phyloP scores from a whole-genome alignment of 108 stramenopile species.

The Nannochloropsis oceanica region DNA sequence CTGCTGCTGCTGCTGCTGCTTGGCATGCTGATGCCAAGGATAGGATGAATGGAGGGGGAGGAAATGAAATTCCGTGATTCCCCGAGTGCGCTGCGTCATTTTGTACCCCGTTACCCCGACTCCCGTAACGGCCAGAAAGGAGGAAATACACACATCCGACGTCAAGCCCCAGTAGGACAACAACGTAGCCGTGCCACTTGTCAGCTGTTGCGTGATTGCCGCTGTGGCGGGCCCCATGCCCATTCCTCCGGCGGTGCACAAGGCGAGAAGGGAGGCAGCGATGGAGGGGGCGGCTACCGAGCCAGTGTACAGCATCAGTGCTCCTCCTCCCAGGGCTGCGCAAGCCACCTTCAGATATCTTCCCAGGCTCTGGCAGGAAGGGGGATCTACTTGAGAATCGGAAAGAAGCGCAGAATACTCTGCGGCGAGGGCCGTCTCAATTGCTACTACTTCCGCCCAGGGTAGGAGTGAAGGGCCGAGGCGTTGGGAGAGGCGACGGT shows the following conservation, averaged over 20 bases:
- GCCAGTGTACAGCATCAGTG: slow-evolving; percentile 9
- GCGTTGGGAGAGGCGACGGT: background rate
- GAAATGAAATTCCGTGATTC: slow-evolving; percentile 25
- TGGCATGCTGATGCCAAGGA: background rate
- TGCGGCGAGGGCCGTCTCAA: background rate
- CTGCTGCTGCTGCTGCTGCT: background rate
- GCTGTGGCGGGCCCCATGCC: background rate
- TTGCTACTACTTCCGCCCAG: background rate
- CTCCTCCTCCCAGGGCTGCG: slow-evolving; percentile 18
- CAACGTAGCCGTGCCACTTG: background rate
- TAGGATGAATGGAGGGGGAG: slow-evolving; percentile 15
- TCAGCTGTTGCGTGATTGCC: background rate
- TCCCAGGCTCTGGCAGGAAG: background rate
- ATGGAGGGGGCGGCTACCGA: slow-evolving; percentile 14
- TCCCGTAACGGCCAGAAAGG: slow-evolving; percentile 2
- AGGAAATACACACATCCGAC: background rate
- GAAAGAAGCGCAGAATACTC: background rate
- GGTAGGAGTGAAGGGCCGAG: background rate
- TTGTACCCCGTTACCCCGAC: slow-evolving; percentile 15
- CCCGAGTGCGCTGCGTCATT: slow-evolving; percentile 5
- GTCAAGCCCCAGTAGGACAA: background rate
- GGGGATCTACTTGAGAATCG: background rate
- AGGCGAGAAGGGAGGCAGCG: slow-evolving; percentile 12
- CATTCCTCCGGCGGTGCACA: background rate
- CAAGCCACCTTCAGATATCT: background rate